Percentiles rank a stretch among this genome's conserved stretches.
Conservation (phyloP, 805 yeast genomes). For the Pichia rugopelliculosa region DNA sequence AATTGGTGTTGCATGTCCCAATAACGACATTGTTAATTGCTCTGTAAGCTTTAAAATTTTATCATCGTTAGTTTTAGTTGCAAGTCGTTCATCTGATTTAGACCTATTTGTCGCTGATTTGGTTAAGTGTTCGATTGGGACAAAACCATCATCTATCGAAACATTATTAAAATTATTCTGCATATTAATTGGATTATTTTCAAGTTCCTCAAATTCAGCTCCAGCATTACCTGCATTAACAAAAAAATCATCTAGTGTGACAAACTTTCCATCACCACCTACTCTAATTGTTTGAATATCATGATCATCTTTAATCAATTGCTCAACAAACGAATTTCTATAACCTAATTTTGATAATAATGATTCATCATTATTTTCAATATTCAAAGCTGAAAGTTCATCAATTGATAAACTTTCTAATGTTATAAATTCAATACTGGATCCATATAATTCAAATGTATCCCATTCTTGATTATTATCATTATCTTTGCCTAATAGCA, state of each 20-base stretch:
- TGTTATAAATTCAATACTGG: slow-evolving; percentile 27
- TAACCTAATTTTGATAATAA: slow-evolving; percentile 17
- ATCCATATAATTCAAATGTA: slow-evolving; percentile 17
- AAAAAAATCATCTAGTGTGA: slow-evolving; percentile 26
- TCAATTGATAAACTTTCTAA: slow-evolving; percentile 22
- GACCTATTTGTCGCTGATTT: not conserved
- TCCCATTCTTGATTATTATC: not conserved
- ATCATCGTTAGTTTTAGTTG: not conserved
- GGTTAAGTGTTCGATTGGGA: not conserved
- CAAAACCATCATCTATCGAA: not conserved
- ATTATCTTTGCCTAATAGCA: slow-evolving; percentile 19
- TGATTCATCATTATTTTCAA: not conserved
- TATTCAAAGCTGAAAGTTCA: slow-evolving; percentile 11
- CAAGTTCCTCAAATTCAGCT: slow-evolving; percentile 9
- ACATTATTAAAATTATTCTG: not conserved
- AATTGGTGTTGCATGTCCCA: slow-evolving; percentile 9
- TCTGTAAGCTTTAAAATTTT: slow-evolving; percentile 18
- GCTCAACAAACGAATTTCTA: slow-evolving; percentile 22
- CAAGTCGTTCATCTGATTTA: not conserved
- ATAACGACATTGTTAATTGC: slow-evolving; percentile 23
- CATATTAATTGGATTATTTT: not conserved
- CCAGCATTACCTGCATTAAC: slow-evolving; percentile 16
- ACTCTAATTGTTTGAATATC: slow-evolving; percentile 23
- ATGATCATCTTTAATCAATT: slow-evolving; percentile 29
- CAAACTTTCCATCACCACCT: slow-evolving; percentile 22